Conservation (phyloP, 2,329 filamentous ascomycete species). For the Pestalotiopsis sp. region DNA sequence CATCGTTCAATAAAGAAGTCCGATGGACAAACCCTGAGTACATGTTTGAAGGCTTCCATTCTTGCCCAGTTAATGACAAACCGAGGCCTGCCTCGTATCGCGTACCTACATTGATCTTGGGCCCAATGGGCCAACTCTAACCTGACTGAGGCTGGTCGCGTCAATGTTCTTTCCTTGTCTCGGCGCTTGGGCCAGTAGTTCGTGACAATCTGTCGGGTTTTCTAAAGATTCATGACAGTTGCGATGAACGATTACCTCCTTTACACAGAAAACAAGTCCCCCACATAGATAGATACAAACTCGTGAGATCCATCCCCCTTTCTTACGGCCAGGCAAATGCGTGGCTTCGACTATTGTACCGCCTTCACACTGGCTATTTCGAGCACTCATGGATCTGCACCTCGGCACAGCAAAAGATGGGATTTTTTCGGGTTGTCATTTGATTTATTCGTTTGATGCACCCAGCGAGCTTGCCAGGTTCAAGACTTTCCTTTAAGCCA, state of each 20-base stretch:
- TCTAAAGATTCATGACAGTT: background rate
- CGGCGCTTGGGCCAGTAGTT: conserved; percentile 14
- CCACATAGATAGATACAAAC: no score
- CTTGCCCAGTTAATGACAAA: background rate
- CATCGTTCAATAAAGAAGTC: background rate
- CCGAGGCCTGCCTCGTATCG: background rate
- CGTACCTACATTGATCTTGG: background rate
- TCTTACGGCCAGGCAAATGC: no score
- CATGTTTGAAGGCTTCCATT: background rate
- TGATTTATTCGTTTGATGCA: background rate
- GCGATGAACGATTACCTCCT: no score
- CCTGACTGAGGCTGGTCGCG: background rate
- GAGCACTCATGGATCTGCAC: background rate
- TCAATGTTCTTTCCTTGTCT: conserved; percentile 10
- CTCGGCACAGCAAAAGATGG: background rate
- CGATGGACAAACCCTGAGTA: no score
- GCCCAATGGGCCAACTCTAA: background rate
- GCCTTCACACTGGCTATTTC: no score
- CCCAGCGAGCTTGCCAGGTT: background rate
- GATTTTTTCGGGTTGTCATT: background rate
- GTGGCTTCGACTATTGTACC: no score
- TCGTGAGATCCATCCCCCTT: no score
- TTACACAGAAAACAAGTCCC: no score
- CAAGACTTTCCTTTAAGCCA: background rate
- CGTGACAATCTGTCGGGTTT: conserved; percentile 8